Base-by-base conservation (phyloP, 1,284 basidiomycete genomes). In the Lentinula novae-zelandiae region DNA sequence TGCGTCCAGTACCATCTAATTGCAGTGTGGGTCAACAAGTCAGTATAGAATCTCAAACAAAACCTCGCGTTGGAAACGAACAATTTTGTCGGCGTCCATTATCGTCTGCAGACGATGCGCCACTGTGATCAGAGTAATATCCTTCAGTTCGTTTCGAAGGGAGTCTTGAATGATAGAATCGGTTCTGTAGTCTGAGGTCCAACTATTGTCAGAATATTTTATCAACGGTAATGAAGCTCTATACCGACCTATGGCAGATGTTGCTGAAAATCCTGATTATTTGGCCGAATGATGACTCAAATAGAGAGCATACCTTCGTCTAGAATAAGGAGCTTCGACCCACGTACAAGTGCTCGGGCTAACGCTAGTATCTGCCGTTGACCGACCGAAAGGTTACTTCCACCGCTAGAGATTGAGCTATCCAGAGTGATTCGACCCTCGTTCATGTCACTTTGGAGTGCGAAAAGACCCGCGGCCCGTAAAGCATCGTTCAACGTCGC, bases 81-180 rank as follows among this genome's bases (percentile, higher is more conserved):
- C 64, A 58, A 65, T 65, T 67, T 82, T 85, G 65, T 85, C 83
- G 0, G 83, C 79, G 63, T 89, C 86, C 77, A 87, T 87, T 65
- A 89, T 85, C 1, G 86, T 89, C 66, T 87, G 86, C 8, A 90
- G 72, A 40, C 88, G 82, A 71, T 89, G 87, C 1, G 88, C 88
- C 53, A 90, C 76, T 9, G 85, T 89, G 52, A 89, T 78, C 3
- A 89, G 69, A 0, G 86, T 89, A 9, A 83, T 81, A 63, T 83
- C 70, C 9, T 71, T 75, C 22, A 89, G 76, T 66, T 84, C 80
- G 51, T 76, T 77, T 7, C 85, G 75, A 39, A 87, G 74, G 3
- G 85, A 83, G 2, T 74, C 72, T 70, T 88, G 85, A 52, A 88
- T 86, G 64, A 84, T 72, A 0, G 80, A 65, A 62, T 87, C 84